Conservation (phyloP, 2,329 filamentous ascomycete species). For the Pyricularia pennisetigena region DNA sequence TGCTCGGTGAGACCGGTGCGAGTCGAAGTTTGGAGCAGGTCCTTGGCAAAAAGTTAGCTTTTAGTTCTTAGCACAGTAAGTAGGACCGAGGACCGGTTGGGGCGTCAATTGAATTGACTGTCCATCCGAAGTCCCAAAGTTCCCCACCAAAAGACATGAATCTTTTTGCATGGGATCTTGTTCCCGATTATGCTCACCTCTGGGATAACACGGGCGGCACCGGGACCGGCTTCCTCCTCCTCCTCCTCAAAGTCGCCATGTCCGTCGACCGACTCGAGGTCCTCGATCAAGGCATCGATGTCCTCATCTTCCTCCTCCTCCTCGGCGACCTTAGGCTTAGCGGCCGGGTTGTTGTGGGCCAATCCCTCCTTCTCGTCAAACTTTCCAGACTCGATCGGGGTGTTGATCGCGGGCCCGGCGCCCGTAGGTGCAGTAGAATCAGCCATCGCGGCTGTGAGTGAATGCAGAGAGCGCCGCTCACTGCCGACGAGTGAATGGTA, state of each 20-base stretch:
- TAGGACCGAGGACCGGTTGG: not conserved
- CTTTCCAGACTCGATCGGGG: constrained; percentile 53
- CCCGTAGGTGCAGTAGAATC: constrained; percentile 41
- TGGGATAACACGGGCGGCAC: constrained; percentile 50
- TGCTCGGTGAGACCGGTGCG: constrained; percentile 56
- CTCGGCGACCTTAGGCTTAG: constrained; percentile 33
- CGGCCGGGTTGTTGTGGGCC: constrained; percentile 19
- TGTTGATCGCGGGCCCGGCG: constrained; percentile 42
- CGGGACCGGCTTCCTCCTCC: constrained; percentile 32
- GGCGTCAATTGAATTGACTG: not conserved
- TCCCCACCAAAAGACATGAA: not conserved
- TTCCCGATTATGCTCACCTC: constrained; percentile 37
- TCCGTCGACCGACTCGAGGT: constrained; percentile 74
- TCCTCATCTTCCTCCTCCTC: constrained; percentile 73
- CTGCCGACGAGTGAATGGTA: constrained; percentile 5
- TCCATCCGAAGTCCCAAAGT: not conserved
- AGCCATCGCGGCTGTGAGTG: constrained; percentile 34
- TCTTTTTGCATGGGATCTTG: not conserved
- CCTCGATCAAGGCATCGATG: constrained; percentile 79
- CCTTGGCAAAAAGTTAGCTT: constrained; percentile 6
- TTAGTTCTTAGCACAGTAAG: not conserved
- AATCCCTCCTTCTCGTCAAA: constrained; percentile 50
- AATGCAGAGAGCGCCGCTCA: constrained; percentile 17
- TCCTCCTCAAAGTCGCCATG: constrained; percentile 52
- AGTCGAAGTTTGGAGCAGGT: constrained; percentile 62